A percentile compares a stretch with the other conserved stretches of the same genome.
These are phyloP conservation scores for Cladosporium sp. DNA, from an alignment of 2,329 filamentous ascomycete genomes.

Conservation along the genomic window DNA sequence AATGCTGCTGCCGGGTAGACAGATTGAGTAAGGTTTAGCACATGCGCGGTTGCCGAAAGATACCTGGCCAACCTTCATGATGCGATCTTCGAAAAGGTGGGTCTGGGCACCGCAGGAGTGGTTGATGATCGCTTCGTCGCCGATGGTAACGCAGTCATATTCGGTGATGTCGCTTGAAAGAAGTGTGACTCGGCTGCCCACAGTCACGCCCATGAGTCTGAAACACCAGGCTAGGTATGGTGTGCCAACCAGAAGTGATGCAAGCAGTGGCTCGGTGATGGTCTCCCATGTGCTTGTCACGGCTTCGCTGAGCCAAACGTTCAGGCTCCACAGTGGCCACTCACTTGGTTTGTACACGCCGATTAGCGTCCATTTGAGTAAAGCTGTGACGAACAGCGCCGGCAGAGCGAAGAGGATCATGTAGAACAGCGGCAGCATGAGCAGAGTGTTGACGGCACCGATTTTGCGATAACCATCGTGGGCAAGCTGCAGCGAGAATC, in stretches of 20 bases:
- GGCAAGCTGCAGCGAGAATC: constrained; percentile 26
- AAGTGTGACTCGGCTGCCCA: constrained; percentile 25
- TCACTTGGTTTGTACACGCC: constrained; percentile 26
- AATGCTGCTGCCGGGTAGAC: constrained; percentile 25
- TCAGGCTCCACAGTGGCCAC: constrained; percentile 31
- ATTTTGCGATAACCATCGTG: constrained; percentile 26
- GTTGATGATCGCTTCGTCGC: constrained; percentile 28
- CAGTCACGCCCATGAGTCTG: constrained; percentile 27
- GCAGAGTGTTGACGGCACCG: constrained; percentile 28
- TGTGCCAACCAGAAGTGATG: constrained; percentile 26
- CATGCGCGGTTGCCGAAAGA: constrained; percentile 22
- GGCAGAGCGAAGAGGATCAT: constrained; percentile 29
- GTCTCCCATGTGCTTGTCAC: constrained; percentile 29
- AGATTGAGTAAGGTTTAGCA: constrained; percentile 28
- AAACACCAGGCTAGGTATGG: constrained; percentile 28
- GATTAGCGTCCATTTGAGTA: constrained; percentile 30
- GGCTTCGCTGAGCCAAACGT: constrained; percentile 29
- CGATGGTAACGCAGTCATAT: constrained; percentile 28
- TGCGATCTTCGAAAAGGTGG: constrained; percentile 30
- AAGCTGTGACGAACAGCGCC: constrained; percentile 22
- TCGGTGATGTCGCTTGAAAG: constrained; percentile 27
- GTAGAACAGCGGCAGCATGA: constrained; percentile 31
- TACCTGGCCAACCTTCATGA: constrained; percentile 30
- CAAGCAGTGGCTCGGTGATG: constrained; percentile 23
- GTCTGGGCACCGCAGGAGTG: constrained; percentile 26